These are phyloP conservation scores for Lodderomyces theae DNA, from an alignment of 1,139 yeast species.

Conservation along the genomic window DNA sequence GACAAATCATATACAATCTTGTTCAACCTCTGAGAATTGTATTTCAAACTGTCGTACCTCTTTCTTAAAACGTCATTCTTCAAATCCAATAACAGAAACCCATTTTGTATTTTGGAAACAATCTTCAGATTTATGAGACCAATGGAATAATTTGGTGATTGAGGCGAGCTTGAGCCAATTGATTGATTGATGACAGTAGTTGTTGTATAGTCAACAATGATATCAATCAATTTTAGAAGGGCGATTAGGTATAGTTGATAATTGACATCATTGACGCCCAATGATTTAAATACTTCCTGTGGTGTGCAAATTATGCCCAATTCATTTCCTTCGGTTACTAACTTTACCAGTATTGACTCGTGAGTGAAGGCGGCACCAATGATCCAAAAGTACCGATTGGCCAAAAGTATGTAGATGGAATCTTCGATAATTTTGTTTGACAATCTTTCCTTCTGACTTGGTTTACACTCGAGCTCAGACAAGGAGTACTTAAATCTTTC, in stretches of 20 bases:
- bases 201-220: constrained; percentile 30
- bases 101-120: constrained; percentile 25
- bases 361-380: constrained; percentile 14
- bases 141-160: constrained; percentile 21
- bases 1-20: constrained; percentile 29
- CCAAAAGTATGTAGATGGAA: constrained; percentile 19
- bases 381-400: constrained; percentile 20
- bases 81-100: constrained; percentile 31
- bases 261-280: constrained; percentile 17
- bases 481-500: constrained; percentile 8
- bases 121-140: constrained; percentile 25
- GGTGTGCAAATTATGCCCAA: constrained; percentile 23
- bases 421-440: constrained; percentile 23
- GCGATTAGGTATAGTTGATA: constrained; percentile 25
- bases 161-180: constrained; percentile 13
- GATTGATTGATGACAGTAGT: constrained; percentile 26
- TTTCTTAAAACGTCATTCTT: constrained; percentile 30
- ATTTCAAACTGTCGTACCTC: constrained; percentile 31
- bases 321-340: constrained; percentile 12
- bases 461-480: constrained; percentile 16
- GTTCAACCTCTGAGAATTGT: constrained; percentile 28
- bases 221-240: constrained; percentile 23
- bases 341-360: constrained; percentile 13
- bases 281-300: constrained; percentile 14
- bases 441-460: constrained; percentile 21